Conservation (phyloP, 768 basidiomycete species). For the Termitomyces sp. region DNA sequence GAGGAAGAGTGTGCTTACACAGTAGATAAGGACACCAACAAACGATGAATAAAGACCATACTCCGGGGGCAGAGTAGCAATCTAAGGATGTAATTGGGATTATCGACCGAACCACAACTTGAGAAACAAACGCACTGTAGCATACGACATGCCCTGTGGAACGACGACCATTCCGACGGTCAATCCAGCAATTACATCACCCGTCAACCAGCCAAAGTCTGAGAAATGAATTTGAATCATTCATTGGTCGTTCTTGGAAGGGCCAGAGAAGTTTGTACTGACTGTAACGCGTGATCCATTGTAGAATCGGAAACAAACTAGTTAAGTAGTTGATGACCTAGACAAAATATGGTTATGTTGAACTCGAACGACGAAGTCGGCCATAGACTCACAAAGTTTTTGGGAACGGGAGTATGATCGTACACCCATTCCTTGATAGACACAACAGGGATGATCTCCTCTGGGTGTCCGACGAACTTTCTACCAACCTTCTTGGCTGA, state of each 20-base stretch:
- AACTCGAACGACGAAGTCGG: background rate
- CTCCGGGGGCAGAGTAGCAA: slow-evolving; percentile 79
- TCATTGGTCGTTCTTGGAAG: background rate
- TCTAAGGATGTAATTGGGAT: slow-evolving; percentile 36
- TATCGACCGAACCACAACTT: background rate
- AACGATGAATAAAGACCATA: slow-evolving; percentile 96
- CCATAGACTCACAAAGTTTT: slow-evolving; percentile 38
- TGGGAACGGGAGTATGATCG: slow-evolving; percentile 40
- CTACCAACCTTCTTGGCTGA: slow-evolving; percentile 50
- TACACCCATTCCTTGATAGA: slow-evolving; percentile 54
- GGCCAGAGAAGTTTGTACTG: slow-evolving; percentile 20
- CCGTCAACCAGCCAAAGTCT: slow-evolving; percentile 79
- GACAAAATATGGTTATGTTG: slow-evolving; percentile 4
- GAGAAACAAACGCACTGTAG: slow-evolving; percentile 41
- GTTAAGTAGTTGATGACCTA: slow-evolving; percentile 65
- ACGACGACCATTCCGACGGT: slow-evolving; percentile 96
- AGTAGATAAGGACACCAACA: slow-evolving; percentile 82
- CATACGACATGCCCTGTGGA: slow-evolving; percentile 92
- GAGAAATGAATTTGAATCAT: background rate
- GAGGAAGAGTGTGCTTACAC: slow-evolving; percentile 44
- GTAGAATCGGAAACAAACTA: slow-evolving; percentile 79
- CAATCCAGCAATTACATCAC: slow-evolving; percentile 86
- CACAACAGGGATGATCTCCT: slow-evolving; percentile 55
- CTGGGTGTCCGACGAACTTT: slow-evolving; percentile 56
- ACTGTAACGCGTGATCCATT: slow-evolving; percentile 90